Conservation (phyloP, 495 filamentous ascomycete species). For the Aspergillus sclerotioniger region DNA sequence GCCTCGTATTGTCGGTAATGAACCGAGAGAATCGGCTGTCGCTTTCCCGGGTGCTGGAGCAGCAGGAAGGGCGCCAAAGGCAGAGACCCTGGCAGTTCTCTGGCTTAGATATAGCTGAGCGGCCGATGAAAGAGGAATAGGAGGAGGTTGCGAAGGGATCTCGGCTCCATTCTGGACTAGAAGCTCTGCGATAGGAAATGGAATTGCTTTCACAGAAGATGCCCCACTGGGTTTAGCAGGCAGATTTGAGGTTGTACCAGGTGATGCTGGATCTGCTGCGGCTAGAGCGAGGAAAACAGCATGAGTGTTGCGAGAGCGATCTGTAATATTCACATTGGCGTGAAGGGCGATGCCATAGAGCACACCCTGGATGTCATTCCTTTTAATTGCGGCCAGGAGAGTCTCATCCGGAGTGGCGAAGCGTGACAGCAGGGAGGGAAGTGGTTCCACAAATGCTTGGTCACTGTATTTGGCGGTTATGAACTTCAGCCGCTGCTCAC, state of each 20-base stretch:
- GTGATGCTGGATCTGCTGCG: conserved; percentile 86
- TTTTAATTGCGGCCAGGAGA: conserved; percentile 89
- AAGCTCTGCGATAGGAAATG: conserved; percentile 88
- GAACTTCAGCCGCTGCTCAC: conserved; percentile 86
- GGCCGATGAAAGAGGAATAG: conserved; percentile 71
- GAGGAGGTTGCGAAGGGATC: conserved; percentile 68
- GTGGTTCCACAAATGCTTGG: conserved; percentile 71
- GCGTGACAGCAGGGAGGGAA: conserved; percentile 71
- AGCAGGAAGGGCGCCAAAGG: conserved; percentile 22
- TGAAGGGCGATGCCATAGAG: conserved; percentile 86
- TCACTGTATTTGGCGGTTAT: conserved; percentile 96
- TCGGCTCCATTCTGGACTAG: conserved; percentile 93
- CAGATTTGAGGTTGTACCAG: conserved; percentile 47
- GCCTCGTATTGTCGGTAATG: conserved; percentile 46
- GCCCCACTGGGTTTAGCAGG: conserved; percentile 30
- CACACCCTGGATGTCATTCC: conserved; percentile 87
- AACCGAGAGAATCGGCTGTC: conserved; percentile 40
- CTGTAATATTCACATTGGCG: conserved; percentile 82
- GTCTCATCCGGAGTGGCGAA: conserved; percentile 83
- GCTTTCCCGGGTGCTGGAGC: conserved; percentile 22
- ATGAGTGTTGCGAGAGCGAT: conserved; percentile 85
- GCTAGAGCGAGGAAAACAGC: conserved; percentile 87
- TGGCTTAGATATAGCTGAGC: conserved; percentile 83
- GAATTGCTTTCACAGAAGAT: conserved; percentile 38
- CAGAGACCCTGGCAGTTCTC: conserved; percentile 56